phyloP scores from a whole-genome alignment of 257 asterid species.

The Pogostemon cablin region DNA sequence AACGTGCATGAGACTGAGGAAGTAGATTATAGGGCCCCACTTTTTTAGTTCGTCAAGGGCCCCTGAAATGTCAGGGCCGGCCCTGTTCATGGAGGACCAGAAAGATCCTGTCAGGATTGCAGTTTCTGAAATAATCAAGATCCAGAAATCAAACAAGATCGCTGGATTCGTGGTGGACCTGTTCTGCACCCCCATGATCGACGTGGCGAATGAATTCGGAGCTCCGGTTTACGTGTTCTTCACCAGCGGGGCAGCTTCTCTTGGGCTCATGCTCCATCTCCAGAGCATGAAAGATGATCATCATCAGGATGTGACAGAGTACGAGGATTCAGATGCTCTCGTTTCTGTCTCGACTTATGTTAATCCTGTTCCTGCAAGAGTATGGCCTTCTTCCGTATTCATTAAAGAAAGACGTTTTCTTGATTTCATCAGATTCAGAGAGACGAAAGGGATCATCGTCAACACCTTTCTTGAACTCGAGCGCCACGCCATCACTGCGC shows the following conservation, averaged over 20 bases:
- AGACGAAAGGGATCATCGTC: conserved; percentile 36
- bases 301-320: not conserved
- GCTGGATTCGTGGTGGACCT: conserved; percentile 44
- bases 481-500: conserved; percentile 28
- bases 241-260: conserved; percentile 46
- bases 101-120: conserved; percentile 31
- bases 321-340: conserved; percentile 6
- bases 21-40: no score
- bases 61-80: no score
- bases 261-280: conserved; percentile 43
- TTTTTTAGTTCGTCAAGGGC: no score
- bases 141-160: not conserved
- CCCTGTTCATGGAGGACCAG: conserved; percentile 35
- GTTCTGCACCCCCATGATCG: conserved; percentile 42
- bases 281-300: conserved; percentile 36
- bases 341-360: conserved; percentile 25
- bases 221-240: conserved; percentile 46
- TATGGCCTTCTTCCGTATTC: conserved; percentile 29
- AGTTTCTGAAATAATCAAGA: conserved; percentile 8
- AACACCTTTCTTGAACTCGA: conserved; percentile 48
- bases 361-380: conserved; percentile 38
- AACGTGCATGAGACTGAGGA: no score
- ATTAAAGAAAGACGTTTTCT: not conserved
- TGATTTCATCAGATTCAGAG: conserved; percentile 13
- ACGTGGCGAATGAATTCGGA: conserved; percentile 54